Evolutionary conservation across 108 stramenopile genomes (phyloP).

Genomic region (Schizochytrium sp.): DNA sequence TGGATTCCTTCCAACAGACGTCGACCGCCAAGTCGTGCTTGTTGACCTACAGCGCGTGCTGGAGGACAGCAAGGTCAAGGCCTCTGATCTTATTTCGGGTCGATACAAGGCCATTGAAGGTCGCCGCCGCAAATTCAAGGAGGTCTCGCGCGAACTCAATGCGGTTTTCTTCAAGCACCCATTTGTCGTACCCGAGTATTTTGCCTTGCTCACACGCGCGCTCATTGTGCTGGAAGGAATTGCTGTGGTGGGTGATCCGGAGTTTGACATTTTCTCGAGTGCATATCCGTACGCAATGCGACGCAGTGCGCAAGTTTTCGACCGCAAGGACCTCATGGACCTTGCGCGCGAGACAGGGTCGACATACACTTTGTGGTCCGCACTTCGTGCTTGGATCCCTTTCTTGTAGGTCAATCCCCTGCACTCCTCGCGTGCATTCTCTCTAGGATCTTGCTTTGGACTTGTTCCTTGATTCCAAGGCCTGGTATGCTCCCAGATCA

Average conservation of each 20-base stretch:
- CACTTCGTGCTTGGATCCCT: not conserved
- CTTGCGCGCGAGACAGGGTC: not conserved
- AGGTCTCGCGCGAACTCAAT: constrained; percentile 75
- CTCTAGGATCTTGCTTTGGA: no score
- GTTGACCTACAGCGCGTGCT: constrained; percentile 66
- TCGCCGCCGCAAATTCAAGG: constrained; percentile 64
- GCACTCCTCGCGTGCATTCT: no score
- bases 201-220: constrained; percentile 77
- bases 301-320: constrained; percentile 47
- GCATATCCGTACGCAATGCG: constrained; percentile 67
- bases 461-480: no score
- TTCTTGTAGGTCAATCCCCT: not conserved
- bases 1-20: constrained; percentile 70
- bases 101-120: constrained; percentile 52
- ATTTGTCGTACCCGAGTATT: constrained; percentile 77
- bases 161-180: constrained; percentile 76
- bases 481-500: no score
- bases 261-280: constrained; percentile 79
- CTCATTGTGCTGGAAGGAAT: constrained; percentile 80
- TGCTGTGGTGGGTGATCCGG: constrained; percentile 68
- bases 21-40: constrained; percentile 61
- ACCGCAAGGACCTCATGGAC: not conserved
- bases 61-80: not conserved
- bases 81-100: not conserved
- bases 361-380: not conserved